phyloP scores from a whole-genome alignment of 345 rosid genomes.

The Brassica incana region DNA sequence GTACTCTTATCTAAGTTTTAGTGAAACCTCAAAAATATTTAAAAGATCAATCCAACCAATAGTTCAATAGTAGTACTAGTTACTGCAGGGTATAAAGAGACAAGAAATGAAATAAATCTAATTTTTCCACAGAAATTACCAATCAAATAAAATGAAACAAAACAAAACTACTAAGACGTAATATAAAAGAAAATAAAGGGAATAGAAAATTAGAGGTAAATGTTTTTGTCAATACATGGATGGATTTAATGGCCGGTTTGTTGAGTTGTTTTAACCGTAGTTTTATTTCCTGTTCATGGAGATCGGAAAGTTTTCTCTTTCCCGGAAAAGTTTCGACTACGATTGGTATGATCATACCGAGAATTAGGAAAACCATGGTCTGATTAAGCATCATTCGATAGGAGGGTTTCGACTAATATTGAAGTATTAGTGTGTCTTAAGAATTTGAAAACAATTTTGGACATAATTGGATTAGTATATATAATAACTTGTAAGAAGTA shows the following conservation, averaged over 20 bases:
- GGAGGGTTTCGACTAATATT: background rate
- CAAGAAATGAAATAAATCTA: background rate
- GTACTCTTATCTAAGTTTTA: background rate
- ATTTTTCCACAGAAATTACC: background rate
- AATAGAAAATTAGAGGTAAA: background rate
- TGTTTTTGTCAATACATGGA: conserved; percentile 42
- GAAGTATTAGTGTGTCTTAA: background rate
- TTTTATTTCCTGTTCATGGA: conserved; percentile 37
- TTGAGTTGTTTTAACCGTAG: conserved; percentile 56
- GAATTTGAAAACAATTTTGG: background rate
- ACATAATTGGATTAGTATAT: background rate
- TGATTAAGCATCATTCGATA: background rate
- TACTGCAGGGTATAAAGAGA: background rate
- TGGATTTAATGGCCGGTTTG: conserved; percentile 59
- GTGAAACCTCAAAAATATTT: background rate
- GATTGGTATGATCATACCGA: background rate
- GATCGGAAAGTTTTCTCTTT: background rate
- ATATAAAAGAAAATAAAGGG: background rate
- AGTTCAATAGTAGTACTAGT: background rate
- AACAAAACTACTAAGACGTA: background rate
- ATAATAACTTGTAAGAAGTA: background rate
- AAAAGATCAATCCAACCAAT: background rate
- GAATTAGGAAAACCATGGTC: background rate
- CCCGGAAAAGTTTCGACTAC: background rate
- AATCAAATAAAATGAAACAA: background rate